Base-by-base conservation (phyloP, 805 yeast species). In the Sugiyamaella smithiae region DNA sequence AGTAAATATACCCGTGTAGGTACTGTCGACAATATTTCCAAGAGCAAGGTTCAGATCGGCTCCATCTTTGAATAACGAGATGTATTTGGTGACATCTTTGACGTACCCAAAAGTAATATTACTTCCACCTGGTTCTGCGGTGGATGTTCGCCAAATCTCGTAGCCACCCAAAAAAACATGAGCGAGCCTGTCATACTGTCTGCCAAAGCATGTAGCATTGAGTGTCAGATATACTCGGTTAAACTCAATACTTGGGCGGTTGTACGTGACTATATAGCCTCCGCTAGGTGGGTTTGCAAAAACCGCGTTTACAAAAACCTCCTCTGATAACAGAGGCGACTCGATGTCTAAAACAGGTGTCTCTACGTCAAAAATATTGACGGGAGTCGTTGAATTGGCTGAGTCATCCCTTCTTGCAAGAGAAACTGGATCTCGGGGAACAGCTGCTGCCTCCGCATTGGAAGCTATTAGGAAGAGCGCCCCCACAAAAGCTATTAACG, bases 91-190 rank as follows among this genome's bases (percentile, higher is more conserved):
- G 1, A 85, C 74, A 61, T 88, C 95, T 60, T 85, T 87, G 28
- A 73, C 68, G 45, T 74, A 66, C 19, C 85, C 77, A 55, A 71
- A 76, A 7, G 76, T 75, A 1, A 67, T 56, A 11, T 59, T 61
- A 67, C 74, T 58, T 28, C 46, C 45, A 5, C 56, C 79, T 0
- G 96, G 95, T 65, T 88, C 95, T n/a, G 86, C 81, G 2, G 96
- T 88, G 2, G 91, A 82, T 1, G 88, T 80, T 67, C 95, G 77
- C 95, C 96, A 88, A 31, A 88, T 68, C 54, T 85, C 85, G 9
- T 74, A 71, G 28, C 82, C 86, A 22, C 63, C 69, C 11, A 68
- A 19, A 43, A 61, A 65, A 5, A 69, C 44, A 42, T 66, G 67
- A 7, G 62, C 69, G 45, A 69, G 56, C 20, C 74, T 59, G 51